Conservation (phyloP, 148 eudicot species). For the Rhododendron vialii region DNA sequence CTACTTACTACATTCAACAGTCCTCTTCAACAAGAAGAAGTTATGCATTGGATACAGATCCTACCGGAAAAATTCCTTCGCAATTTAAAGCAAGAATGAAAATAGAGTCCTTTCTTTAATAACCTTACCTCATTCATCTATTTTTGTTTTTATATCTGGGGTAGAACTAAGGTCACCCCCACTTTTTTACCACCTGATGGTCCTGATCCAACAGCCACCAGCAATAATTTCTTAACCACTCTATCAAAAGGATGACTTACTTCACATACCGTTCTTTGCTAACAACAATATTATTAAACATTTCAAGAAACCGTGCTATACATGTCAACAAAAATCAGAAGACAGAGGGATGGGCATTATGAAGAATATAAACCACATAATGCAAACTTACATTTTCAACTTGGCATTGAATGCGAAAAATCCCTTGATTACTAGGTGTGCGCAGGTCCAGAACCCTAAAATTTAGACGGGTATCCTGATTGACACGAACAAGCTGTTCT, state of each 20-base stretch:
- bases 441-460: constrained; percentile 77
- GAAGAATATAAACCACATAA: background rate
- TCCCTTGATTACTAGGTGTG: constrained; percentile 84
- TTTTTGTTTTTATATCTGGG: background rate
- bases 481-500: constrained; percentile 78
- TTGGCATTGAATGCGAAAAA: constrained; percentile 64
- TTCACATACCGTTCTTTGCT: background rate
- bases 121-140: background rate
- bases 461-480: constrained; percentile 89
- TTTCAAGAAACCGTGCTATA: background rate
- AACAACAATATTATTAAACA: background rate
- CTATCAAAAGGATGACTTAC: background rate
- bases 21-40: background rate
- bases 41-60: background rate
- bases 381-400: constrained; percentile 50
- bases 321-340: background rate
- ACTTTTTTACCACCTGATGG: background rate
- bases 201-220: background rate
- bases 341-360: background rate
- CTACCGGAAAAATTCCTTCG: background rate
- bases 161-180: no score
- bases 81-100: background rate
- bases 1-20: background rate
- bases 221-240: background rate
- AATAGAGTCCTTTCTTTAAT: background rate